Evolutionary conservation across 2,329 filamentous ascomycete species (phyloP), one percentile per base, ranked within the genome.

Genomic region (Fusarium pininemorale): DNA sequence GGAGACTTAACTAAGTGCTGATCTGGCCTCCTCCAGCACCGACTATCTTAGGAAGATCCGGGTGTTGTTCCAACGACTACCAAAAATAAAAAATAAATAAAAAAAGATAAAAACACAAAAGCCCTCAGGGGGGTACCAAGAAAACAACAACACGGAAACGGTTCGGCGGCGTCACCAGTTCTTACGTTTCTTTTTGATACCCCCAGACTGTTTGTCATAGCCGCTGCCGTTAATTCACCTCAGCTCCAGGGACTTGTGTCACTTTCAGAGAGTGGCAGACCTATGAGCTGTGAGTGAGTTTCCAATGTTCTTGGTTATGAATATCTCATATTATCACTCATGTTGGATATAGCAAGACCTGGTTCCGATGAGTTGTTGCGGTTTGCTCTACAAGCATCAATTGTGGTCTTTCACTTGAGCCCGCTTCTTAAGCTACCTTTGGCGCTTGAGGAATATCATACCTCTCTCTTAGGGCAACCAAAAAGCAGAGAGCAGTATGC

Each of bases 221-320:
- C 39, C 11, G 6, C 24, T 20, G 11, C n/a, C 45, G n/a, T 15
- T 45, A 14, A 16, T 24, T 15, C n/a, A 35, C 14, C 7, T 41
- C n/a, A 39, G 39, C 20, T 30, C 15, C 6, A 39, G 30, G 47
- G 2, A 47, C n/a, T 15, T 47, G 39, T 1, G 39, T n/a, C 8
- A 18, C 39, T 66, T 63, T 66, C 35, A 63, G 58, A 47, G 63
- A 54, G 58, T 13, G 20, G 5, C 20, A 12, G 26, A 22, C n/a
- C n/a, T 30, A 15, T 41, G 12, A 16, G 28, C 20, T 63, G 24
- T n/a, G 51, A n/a, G 15, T 26, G 22, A 24, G 22, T 24, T 10
- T 22, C 26, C 22, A 48, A 32, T 11, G 11, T 54, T 15, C 20
- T 15, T 22, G 51, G 24, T 13, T 11, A 28, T 55, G 20, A 39